These are phyloP conservation scores for Aspergillus melleus DNA, from an alignment of 2,329 filamentous ascomycete species.

Conservation along the genomic window DNA sequence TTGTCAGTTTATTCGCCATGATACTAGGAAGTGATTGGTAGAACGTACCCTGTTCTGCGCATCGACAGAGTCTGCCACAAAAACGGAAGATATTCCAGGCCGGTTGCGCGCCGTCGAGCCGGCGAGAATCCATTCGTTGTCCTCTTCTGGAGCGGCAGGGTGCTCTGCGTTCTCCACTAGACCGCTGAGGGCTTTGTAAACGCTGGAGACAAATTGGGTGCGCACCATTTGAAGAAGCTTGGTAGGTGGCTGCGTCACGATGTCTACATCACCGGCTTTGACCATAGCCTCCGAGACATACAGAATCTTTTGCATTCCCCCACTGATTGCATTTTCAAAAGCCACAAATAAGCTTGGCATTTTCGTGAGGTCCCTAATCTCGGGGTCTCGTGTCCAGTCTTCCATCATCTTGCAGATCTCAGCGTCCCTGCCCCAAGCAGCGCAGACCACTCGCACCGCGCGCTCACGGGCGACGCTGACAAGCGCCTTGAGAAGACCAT, in stretches of 20 bases:
- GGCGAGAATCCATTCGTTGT: slow-evolving; percentile 55
- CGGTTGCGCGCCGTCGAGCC: slow-evolving; percentile 31
- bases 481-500: slow-evolving; percentile 73
- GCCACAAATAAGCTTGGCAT: slow-evolving; percentile 85
- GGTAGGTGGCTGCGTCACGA: slow-evolving; percentile 79
- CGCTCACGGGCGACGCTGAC: slow-evolving; percentile 80
- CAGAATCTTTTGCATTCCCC: slow-evolving; percentile 90
- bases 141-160: slow-evolving; percentile 61
- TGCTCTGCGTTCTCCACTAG: slow-evolving; percentile 97
- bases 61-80: slow-evolving; percentile 53
- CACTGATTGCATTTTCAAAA: slow-evolving; percentile 79
- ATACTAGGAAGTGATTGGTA: not conserved
- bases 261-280: slow-evolving; percentile 70
- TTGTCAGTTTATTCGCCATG: slow-evolving; percentile 13
- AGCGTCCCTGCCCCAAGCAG: slow-evolving; percentile 89
- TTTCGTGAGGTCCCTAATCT: slow-evolving; percentile 81
- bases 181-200: slow-evolving; percentile 91
- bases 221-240: slow-evolving; percentile 91
- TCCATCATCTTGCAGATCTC: slow-evolving; percentile 91
- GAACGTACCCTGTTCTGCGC: slow-evolving; percentile 53
- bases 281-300: slow-evolving; percentile 85
- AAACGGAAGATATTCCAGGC: slow-evolving; percentile 38
- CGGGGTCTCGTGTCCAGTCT: slow-evolving; percentile 83
- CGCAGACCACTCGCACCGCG: slow-evolving; percentile 79
- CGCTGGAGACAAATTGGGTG: slow-evolving; percentile 85